Evolutionary conservation across 1,284 basidiomycete species (phyloP).

Genomic region (Mycosarcoma maydis): DNA sequence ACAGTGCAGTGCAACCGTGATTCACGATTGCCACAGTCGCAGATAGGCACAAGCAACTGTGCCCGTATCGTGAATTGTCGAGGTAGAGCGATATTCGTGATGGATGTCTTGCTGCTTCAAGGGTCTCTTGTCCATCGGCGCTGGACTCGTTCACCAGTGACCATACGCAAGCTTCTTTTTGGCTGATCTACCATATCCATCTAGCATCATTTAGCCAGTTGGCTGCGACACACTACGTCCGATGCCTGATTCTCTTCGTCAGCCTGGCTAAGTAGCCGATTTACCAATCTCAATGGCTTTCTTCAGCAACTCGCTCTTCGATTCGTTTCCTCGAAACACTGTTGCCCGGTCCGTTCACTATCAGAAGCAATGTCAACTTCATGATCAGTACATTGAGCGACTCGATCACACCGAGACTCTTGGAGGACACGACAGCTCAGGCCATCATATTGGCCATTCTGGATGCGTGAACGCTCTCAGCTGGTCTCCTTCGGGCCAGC

Average conservation of each 20-base stretch:
- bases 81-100: too few species aligned
- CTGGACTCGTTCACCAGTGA: too few species aligned
- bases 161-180: too few species aligned
- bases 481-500: constrained; percentile 80
- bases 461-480: constrained; percentile 72
- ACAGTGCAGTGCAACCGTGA: too few species aligned
- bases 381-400: constrained; percentile 23
- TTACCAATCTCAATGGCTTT: constrained; percentile 6
- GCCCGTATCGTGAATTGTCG: too few species aligned
- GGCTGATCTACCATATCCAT: too few species aligned
- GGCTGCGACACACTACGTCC: too few species aligned
- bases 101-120: too few species aligned
- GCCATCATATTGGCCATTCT: constrained; percentile 28
- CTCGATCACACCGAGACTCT: constrained; percentile 39
- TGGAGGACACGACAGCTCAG: constrained; percentile 22
- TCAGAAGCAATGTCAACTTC: constrained; percentile 20
- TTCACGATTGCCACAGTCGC: too few species aligned
- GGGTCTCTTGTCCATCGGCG: too few species aligned
- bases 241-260: constrained; percentile 5
- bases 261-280: constrained; percentile 3
- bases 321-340: constrained; percentile 9
- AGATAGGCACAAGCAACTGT: too few species aligned
- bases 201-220: too few species aligned
- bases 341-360: constrained; percentile 13
- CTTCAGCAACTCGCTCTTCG: background rate